These are phyloP conservation scores for Ustilago nuda DNA, from an alignment of 1,284 basidiomycete species.

Conservation along the genomic window DNA sequence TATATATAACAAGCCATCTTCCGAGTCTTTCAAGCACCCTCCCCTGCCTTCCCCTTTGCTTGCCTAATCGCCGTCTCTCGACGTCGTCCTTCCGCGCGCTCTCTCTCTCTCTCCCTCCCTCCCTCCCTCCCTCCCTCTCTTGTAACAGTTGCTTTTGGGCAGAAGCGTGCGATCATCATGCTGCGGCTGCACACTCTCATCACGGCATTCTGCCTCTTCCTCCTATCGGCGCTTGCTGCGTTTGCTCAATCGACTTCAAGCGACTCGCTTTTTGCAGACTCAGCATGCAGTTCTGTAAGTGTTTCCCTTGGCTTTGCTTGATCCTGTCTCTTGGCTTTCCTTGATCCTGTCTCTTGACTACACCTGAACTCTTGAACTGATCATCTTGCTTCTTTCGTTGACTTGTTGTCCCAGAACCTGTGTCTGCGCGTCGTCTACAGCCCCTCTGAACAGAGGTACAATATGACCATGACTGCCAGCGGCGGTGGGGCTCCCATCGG, in stretches of 20 bases:
- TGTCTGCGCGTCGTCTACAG: conserved; percentile 53
- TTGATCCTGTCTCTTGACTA: neutral
- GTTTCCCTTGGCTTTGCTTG: neutral
- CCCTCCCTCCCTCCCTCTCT: neutral
- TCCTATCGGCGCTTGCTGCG: conserved; percentile 10
- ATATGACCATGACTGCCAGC: conserved; percentile 55
- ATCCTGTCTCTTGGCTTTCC: neutral
- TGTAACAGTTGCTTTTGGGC: neutral
- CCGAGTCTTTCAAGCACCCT: neutral
- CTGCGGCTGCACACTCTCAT: conserved; percentile 17
- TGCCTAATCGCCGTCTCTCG: neutral
- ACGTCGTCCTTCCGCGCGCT: neutral
- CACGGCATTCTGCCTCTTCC: conserved; percentile 19
- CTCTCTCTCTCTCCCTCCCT: neutral
- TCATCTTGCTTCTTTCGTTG: neutral
- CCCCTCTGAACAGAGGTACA: conserved; percentile 33
- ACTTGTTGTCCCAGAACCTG: conserved; percentile 19
- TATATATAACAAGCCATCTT: conserved; percentile 1
- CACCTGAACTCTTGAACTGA: neutral
- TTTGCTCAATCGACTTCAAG: conserved; percentile 12
- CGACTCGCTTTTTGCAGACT: conserved; percentile 28
- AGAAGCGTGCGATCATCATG: conserved; percentile 20
- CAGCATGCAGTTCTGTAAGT: conserved; percentile 46
- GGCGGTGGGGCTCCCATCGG: conserved; percentile 45
- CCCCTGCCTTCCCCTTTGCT: neutral